Conservation (phyloP, 163 green algal species). For the Chlorella variabilis region DNA sequence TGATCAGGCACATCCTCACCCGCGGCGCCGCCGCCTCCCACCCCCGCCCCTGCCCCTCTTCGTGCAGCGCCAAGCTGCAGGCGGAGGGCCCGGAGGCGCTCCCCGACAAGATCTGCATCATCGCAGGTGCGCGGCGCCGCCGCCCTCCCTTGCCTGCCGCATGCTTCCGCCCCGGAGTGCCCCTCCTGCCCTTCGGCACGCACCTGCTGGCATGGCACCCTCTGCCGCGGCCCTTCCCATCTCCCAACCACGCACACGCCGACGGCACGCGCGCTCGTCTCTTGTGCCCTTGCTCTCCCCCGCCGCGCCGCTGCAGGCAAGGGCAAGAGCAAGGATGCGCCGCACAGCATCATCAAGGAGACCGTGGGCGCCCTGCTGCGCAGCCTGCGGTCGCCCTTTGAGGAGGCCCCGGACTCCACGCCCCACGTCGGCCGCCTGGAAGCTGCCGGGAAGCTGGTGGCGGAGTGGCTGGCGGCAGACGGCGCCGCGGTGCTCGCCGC, state of each 20-base stretch:
- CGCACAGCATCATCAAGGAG: constrained; percentile 46
- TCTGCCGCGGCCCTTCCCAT: no score
- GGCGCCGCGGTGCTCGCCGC: not conserved
- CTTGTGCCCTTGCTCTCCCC: no score
- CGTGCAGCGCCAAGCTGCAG: constrained; percentile 50
- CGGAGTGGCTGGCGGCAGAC: constrained; percentile 21
- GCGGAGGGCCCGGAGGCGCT: constrained; percentile 40
- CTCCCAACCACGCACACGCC: no score
- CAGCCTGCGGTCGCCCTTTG: constrained; percentile 75
- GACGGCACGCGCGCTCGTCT: no score
- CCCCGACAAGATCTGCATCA: constrained; percentile 60
- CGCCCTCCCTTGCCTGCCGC: no score
- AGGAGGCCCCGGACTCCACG: constrained; percentile 32
- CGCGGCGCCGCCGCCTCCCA: no score
- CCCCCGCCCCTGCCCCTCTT: not conserved
- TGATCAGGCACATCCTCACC: no score
- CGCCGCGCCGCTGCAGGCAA: no score
- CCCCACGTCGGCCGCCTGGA: constrained; percentile 31
- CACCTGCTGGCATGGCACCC: no score
- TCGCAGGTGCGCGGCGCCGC: constrained; percentile 45
- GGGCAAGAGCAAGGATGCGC: constrained; percentile 62
- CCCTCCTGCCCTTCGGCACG: no score
- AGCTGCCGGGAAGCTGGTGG: constrained; percentile 1
- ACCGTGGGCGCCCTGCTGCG: constrained; percentile 71
- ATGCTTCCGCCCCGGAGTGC: no score